A percentile compares a stretch with the other conserved stretches of the same genome.
These are phyloP conservation scores for Solanum hybrid DNA, from an alignment of 305 asterid species.

Conservation along the genomic window DNA sequence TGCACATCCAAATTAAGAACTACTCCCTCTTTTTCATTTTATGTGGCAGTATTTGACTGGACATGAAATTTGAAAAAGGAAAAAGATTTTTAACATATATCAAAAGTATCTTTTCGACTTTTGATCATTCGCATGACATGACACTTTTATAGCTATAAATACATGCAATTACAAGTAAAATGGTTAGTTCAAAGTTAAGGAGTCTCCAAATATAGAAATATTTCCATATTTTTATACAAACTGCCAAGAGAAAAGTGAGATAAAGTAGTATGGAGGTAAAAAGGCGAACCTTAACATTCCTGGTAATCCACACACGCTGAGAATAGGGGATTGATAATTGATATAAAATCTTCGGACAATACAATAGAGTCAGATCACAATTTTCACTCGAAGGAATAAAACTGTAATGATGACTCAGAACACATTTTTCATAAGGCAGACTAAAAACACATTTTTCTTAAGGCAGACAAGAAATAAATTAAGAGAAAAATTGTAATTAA, in stretches of 20 bases:
- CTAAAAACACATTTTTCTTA: not conserved
- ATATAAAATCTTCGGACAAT: slow-evolving; percentile 27
- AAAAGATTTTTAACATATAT: too few relatives aligned
- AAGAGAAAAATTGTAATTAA: not conserved
- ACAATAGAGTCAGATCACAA: not conserved
- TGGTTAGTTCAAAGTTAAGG: too few relatives aligned
- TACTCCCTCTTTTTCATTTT: too few relatives aligned
- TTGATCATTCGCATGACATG: too few relatives aligned
- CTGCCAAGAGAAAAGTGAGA: too few relatives aligned
- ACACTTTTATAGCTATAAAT: too few relatives aligned
- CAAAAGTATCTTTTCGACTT: too few relatives aligned
- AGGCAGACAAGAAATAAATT: not conserved
- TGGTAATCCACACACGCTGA: not conserved
- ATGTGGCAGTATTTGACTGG: too few relatives aligned
- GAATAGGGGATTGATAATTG: not conserved
- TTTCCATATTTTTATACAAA: too few relatives aligned
- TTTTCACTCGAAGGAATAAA: not conserved
- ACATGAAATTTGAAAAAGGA: too few relatives aligned
- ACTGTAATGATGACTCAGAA: not conserved
- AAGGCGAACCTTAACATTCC: not conserved
- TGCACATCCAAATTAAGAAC: not conserved
- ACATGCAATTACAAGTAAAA: too few relatives aligned
- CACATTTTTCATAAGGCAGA: not conserved
- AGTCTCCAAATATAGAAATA: too few relatives aligned
- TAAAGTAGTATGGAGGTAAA: not conserved